Evolutionary conservation across 164 flowering plant species (phyloP).

Genomic region (Pachysandra terminalis): DNA sequence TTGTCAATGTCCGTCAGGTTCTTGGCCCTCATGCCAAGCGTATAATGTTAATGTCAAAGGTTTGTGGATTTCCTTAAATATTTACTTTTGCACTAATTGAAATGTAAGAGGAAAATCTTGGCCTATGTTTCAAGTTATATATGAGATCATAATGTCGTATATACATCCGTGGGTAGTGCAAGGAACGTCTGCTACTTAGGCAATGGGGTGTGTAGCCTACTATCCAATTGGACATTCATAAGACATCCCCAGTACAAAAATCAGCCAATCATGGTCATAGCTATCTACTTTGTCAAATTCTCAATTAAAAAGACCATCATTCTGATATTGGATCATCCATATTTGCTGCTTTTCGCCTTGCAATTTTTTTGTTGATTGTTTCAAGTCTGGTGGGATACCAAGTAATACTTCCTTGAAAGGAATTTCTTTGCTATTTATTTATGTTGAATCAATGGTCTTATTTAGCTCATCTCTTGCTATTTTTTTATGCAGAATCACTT

Average conservation of each 20-base stretch:
- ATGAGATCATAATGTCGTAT: no score
- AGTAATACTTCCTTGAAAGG: background rate
- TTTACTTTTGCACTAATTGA: background rate
- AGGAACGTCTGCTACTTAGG: background rate
- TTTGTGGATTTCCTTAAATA: slow-evolving; percentile 17
- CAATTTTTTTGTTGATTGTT: background rate
- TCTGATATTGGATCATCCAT: background rate
- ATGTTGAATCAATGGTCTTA: background rate
- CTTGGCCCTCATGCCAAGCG: slow-evolving; percentile 76
- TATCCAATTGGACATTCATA: background rate
- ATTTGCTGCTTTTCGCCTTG: background rate
- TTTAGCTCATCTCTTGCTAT: no score
- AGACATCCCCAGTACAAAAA: background rate
- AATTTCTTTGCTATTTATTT: background rate
- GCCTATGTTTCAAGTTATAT: no score
- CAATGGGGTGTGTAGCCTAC: background rate
- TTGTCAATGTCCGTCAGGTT: slow-evolving; percentile 72
- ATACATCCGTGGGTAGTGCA: no score
- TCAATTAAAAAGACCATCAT: background rate
- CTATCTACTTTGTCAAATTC: background rate
- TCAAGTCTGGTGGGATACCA: background rate
- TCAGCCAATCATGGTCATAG: background rate
- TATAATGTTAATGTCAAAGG: slow-evolving; percentile 82
- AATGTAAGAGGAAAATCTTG: no score
- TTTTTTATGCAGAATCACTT: background rate